Base-by-base conservation (phyloP, 2,329 filamentous ascomycete genomes). In the Pezicula carpinea region DNA sequence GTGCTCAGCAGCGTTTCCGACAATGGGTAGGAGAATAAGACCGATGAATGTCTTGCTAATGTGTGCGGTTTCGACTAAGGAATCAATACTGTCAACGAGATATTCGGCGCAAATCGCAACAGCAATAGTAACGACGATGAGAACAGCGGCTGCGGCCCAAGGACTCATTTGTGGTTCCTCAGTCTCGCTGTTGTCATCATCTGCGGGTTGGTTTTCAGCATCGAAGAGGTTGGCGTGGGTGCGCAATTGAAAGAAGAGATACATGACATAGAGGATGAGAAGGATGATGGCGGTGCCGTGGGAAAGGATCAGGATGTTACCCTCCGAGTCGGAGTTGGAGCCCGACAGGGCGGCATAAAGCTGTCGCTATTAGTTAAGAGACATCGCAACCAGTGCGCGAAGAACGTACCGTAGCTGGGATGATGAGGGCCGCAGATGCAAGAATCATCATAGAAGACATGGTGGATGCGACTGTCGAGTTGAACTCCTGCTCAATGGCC, bases 1-100 rank as follows among this genome's bases (percentile, higher is more conserved):
- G 59, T 91, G 87, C 65, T 91, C 86, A 3, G 86, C 86, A 2
- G 86, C 86, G 58, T 90, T 90, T 36, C 86, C 86, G 26, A 90
- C 86, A 54, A 90, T 89, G 3, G 86, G 86, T 41, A 90, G 85
- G 17, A 90, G 70, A 42, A 90, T 87, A 41, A 90, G 71, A 71
- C 87, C 87, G 57, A 91, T 89, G 57, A 91, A 91, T 1, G 83
- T 88, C 67, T 87, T 87, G 71, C 83, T 89, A 63, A 91, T 86
- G 50, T 82, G 76, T 2, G 82, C 80, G 36, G 73, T 80, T 55
- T 80, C 74, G 19, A 89, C 87, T 39, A 91, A 77, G 22, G 75
- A 72, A 54, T 89, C 85, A 59, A 90, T 90, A 59, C 82, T 87
- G 57, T 80, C 83, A 29, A 91, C 87, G 6, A 91, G 75, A 59